Percentiles rank a stretch among this genome's conserved stretches.
phyloP scores from a whole-genome alignment of 2,329 filamentous ascomycete genomes.

The Albifimbria verrucaria region DNA sequence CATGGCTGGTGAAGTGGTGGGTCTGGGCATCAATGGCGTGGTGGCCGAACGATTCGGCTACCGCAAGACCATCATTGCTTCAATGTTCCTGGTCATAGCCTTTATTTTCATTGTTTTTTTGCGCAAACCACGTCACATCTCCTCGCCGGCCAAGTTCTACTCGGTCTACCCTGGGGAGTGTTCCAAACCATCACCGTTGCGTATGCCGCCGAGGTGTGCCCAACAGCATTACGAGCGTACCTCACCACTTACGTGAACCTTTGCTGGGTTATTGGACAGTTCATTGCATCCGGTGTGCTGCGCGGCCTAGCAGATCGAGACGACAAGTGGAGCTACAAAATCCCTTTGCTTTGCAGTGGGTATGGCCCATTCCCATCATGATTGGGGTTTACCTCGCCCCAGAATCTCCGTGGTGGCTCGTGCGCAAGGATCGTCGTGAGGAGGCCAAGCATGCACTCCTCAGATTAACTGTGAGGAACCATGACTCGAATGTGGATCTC shows the following conservation, averaged over 20 bases:
- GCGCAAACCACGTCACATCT: not conserved
- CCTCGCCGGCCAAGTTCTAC: constrained; percentile 33
- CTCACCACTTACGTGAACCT: constrained; percentile 34
- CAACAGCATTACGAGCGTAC: constrained; percentile 8
- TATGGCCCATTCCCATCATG: constrained; percentile 24
- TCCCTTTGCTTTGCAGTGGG: constrained; percentile 35
- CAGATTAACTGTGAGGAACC: constrained; percentile 44
- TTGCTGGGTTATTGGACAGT: constrained; percentile 32
- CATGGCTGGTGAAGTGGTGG: constrained; percentile 40
- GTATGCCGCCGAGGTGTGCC: constrained; percentile 12
- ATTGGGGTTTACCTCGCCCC: constrained; percentile 22
- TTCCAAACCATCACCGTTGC: constrained; percentile 6
- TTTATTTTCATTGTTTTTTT: constrained; percentile 43
- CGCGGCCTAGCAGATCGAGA: constrained; percentile 21
- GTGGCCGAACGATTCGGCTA: constrained; percentile 39
- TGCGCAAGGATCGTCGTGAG: constrained; percentile 42
- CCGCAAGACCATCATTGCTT: constrained; percentile 36
- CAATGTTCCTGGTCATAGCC: constrained; percentile 29
- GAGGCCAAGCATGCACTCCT: constrained; percentile 41
- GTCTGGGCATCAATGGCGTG: constrained; percentile 39
- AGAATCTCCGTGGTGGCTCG: constrained; percentile 28
- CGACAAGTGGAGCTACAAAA: constrained; percentile 29
- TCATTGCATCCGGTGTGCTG: constrained; percentile 30
- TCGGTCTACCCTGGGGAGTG: constrained; percentile 27
- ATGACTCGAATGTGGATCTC: constrained; percentile 17